Evolutionary conservation across 1,284 basidiomycete genomes (phyloP), one percentile per base, ranked within the genome.

Genomic region (Heterobasidion irregulare): DNA sequence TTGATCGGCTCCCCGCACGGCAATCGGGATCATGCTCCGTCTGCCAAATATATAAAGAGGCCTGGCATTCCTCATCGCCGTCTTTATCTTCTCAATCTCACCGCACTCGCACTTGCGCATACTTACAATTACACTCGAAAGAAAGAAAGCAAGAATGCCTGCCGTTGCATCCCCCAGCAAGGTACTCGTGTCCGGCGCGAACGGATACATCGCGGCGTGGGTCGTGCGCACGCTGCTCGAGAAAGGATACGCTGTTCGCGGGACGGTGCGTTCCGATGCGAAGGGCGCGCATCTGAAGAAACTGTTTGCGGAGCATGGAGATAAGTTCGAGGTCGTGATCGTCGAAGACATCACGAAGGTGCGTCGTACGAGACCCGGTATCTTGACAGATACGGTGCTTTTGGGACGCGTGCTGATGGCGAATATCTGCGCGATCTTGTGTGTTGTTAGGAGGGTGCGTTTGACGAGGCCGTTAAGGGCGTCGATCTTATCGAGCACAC

Each of bases 381-480:
- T 8, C 38, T n/a, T 8, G 16, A 7, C 15, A 12, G 41, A 4
- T 36, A 47, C 38, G 38, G 12, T 7, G 18, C 8, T 26, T 36
- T 19, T 36, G 26, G 18, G 15, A 3, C 32, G 38, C 19, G 36
- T 41, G n/a, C 38, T n/a, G 38, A 41, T n/a, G 35, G 41, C 38
- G 9, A 36, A 7, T 1, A 26, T 10, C n/a, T 34, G 36, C 10
- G 12, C 51, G 12, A 50, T 15, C 19, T n/a, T 38, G 10, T 13
- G 19, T 13, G 34, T 32, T 53, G 13, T n/a, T 57, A 81, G 80
- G 74, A 78, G 8, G 81, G 80, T n/a, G 82, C 80, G 2, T 89
- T 88, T 60, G 84, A 88, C 62, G 80, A 85, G 46, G 83, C 82
- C 1, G 82, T 89, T 38, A 80, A 82, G 64, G 84, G 74, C 1